Percentiles rank a stretch among this genome's conserved stretches.
These are phyloP conservation scores for Saccharomycopsis sp. DNA, from an alignment of 805 yeast species.

Conservation along the genomic window DNA sequence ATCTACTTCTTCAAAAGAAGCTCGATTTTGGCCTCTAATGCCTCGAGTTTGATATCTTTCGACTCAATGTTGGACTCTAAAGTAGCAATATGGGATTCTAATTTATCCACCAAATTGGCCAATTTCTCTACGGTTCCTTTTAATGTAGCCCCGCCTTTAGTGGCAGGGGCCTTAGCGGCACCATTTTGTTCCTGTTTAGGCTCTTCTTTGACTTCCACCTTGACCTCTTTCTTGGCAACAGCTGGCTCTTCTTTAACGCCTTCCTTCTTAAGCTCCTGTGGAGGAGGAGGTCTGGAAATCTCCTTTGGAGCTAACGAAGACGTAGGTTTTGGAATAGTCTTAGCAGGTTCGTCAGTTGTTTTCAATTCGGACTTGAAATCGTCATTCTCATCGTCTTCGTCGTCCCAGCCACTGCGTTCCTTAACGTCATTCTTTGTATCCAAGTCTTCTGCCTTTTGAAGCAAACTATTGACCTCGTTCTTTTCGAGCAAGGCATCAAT, in stretches of 20 bases:
- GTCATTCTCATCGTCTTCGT: slow-evolving; percentile 26
- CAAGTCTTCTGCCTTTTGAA: slow-evolving; percentile 39
- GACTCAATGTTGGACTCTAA: slow-evolving; percentile 50
- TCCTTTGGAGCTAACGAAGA: not conserved
- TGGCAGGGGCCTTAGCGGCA: slow-evolving; percentile 34
- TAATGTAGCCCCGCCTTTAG: slow-evolving; percentile 41
- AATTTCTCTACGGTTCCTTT: slow-evolving; percentile 67
- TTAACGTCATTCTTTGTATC: slow-evolving; percentile 33
- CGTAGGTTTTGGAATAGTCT: not conserved
- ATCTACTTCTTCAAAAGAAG: slow-evolving; percentile 40
- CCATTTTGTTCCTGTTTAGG: slow-evolving; percentile 18
- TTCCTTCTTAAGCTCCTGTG: slow-evolving; percentile 16
- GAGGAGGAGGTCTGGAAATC: not conserved
- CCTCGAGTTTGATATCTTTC: slow-evolving; percentile 55
- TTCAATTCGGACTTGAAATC: not conserved
- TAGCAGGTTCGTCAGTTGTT: not conserved
- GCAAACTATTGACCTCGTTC: slow-evolving; percentile 40
- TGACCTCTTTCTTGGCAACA: slow-evolving; percentile 20
- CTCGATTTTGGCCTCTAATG: slow-evolving; percentile 58
- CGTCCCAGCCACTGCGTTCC: slow-evolving; percentile 33
- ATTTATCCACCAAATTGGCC: slow-evolving; percentile 46
- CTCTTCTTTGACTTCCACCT: too few species aligned
- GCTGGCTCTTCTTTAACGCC: slow-evolving; percentile 22
- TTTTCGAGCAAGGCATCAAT: slow-evolving; percentile 44
- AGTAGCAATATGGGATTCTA: slow-evolving; percentile 49